Evolutionary conservation across 139 green algal species (phyloP), one percentile per base, ranked within the genome.

Genomic region (Chlorella sp.): DNA sequence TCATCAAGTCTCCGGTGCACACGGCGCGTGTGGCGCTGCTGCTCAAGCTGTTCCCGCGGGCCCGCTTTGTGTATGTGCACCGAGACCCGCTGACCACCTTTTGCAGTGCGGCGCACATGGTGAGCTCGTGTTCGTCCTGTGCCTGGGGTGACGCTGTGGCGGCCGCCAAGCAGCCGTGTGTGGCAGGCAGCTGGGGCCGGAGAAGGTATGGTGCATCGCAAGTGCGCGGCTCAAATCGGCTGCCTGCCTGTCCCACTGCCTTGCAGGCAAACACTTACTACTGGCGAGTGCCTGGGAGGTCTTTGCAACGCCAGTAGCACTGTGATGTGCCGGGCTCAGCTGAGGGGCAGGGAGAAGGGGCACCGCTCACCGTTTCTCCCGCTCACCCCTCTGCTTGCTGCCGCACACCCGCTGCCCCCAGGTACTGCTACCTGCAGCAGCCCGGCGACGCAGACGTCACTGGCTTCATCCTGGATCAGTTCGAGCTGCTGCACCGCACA

Each of bases 1-100:
- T 96, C 30, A 89, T 96, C 60, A 96, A 96, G 70, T 90, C 81
- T 20, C 93, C 93, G 11, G 91, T 94, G 67, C 93, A 96, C 87
- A 94, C 90, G 1, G 92, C 87, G 26, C 85, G 92, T 13, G 56
- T 94, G 46, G 5, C 68, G 60, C 54, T 91, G 40, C 80, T 92
- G 48, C 80, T 86, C 26, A 40, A 81, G 17, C 87, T 95, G 43
- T 96, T 95, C 84, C 93, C 93, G 0, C 36, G 80, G 0, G 92
- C 93, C 1, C 80, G 86, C 13, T 96, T 94, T 77, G 73, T 96
- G 1, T 94, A 90, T 75, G 85, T 94, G n/a, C 92, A 95, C 76
- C 86, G 93, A 0, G 46, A 94, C 81, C 92, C 92, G 84, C 92
- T 82, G 41, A 51, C 89, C 80, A 87, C 89, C 26, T 84, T 84